Percentiles rank a stretch among this genome's conserved stretches.
Conservation (phyloP, 352 stramenopile species). For the Phytopythium litorale region DNA sequence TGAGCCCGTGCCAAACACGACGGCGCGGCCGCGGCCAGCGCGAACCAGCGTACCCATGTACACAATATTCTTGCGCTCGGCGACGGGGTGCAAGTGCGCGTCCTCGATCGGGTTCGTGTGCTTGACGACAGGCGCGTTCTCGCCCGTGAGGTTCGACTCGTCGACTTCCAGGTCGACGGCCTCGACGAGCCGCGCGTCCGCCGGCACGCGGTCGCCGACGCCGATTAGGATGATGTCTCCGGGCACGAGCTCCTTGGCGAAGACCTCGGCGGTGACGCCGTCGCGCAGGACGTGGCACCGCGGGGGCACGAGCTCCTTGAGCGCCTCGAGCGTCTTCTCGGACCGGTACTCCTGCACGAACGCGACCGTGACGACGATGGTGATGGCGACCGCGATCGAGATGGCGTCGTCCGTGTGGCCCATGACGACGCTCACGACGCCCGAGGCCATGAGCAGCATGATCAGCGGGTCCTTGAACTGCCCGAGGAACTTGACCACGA, state of each 20-base stretch:
- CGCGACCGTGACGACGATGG: slow-evolving; percentile 96
- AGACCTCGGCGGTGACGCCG: slow-evolving; percentile 51
- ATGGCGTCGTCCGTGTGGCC: slow-evolving; percentile 95
- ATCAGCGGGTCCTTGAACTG: slow-evolving; percentile 98
- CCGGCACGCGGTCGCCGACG: slow-evolving; percentile 91
- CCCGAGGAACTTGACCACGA: slow-evolving; percentile 89
- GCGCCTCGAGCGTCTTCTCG: slow-evolving; percentile 82
- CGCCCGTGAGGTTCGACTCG: slow-evolving; percentile 94
- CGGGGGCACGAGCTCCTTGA: slow-evolving; percentile 79
- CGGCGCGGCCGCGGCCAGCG: slow-evolving; percentile 85
- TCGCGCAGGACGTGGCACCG: slow-evolving; percentile 64
- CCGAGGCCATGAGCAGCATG: slow-evolving; percentile 92
- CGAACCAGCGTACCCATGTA: slow-evolving; percentile 97
- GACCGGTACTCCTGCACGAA: slow-evolving; percentile 90
- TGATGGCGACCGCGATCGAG: slow-evolving; percentile 93
- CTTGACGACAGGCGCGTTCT: slow-evolving; percentile 86
- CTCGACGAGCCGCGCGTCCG: slow-evolving; percentile 90
- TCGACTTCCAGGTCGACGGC: slow-evolving; percentile 88
- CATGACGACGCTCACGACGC: slow-evolving; percentile 88
- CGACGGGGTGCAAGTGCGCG: slow-evolving; percentile 63
- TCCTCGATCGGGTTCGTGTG: slow-evolving; percentile 57
- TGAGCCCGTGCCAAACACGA: slow-evolving; percentile 94
- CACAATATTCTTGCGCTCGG: slow-evolving; percentile 89
- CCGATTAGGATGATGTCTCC: slow-evolving; percentile 88
- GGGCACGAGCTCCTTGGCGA: slow-evolving; percentile 72